Percentiles rank a stretch among this genome's conserved stretches.
These are phyloP conservation scores for Marsdenia floribunda DNA, from an alignment of 257 asterid genomes.

Conservation along the genomic window DNA sequence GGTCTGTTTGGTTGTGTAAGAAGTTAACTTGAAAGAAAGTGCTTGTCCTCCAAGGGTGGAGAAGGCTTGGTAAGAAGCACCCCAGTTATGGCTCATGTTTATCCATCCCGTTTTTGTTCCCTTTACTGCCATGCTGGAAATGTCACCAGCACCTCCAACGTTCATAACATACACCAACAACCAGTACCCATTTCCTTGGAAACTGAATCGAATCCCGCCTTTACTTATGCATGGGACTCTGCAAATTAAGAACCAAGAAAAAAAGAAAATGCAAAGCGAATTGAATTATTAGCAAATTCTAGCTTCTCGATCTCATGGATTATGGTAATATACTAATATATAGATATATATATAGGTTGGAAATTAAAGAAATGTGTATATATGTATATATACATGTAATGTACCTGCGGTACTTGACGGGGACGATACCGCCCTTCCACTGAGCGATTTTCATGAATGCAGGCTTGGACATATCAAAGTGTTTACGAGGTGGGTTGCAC, in stretches of 20 bases:
- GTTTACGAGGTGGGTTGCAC: conserved; percentile 90
- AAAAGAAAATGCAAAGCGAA: not conserved
- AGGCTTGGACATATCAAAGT: conserved; percentile 80
- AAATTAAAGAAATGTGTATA: no score
- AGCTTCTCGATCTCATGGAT: not conserved
- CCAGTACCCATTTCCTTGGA: conserved; percentile 87
- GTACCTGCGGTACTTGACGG: conserved; percentile 64
- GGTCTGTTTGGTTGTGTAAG: conserved; percentile 54
- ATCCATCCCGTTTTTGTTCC: conserved; percentile 75
- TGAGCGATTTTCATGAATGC: conserved; percentile 80
- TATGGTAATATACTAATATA: no score
- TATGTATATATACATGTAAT: no score
- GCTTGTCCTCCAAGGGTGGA: conserved; percentile 60
- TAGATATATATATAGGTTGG: no score
- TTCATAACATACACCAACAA: conserved; percentile 75
- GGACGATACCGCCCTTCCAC: conserved; percentile 75
- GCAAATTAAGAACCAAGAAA: not conserved
- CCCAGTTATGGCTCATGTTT: conserved; percentile 95
- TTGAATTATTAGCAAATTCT: not conserved
- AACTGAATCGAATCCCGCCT: conserved; percentile 49
- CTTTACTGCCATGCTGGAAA: conserved; percentile 58
- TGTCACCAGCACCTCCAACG: conserved; percentile 68
- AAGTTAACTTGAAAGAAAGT: conserved; percentile 60
- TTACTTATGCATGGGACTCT: conserved; percentile 50
- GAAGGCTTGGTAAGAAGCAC: conserved; percentile 79